phyloP scores from a whole-genome alignment of 179 eudicot genomes.

The Silene vulgaris region DNA sequence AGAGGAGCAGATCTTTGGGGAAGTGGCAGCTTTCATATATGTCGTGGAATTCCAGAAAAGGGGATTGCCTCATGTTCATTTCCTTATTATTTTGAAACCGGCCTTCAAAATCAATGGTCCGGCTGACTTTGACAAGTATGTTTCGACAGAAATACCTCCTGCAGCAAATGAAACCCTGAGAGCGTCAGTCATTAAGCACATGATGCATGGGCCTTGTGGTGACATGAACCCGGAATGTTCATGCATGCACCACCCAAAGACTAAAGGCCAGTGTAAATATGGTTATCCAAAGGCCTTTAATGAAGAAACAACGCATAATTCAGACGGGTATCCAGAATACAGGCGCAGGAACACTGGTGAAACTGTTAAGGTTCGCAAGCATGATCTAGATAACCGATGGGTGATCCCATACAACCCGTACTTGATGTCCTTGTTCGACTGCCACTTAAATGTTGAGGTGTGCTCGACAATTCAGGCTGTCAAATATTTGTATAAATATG shows the following conservation, averaged over 20 bases:
- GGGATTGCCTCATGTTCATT: background rate
- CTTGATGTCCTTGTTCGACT: background rate
- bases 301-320: too few species aligned
- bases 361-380: too few species aligned
- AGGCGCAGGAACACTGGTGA: too few species aligned
- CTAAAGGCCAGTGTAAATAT: background rate
- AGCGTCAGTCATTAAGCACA: background rate
- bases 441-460: background rate
- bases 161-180: background rate
- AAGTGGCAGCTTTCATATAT: background rate
- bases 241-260: too few species aligned
- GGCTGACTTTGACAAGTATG: background rate
- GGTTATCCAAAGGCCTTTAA: too few species aligned
- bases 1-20: background rate
- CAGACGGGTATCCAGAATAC: too few species aligned
- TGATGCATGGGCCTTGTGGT: too few species aligned
- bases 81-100: background rate
- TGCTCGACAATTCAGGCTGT: too few species aligned
- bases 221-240: too few species aligned
- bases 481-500: background rate
- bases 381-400: background rate
- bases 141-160: slow-evolving; percentile 1
- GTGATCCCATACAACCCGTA: slow-evolving; percentile 8
- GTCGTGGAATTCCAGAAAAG: background rate
- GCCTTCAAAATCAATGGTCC: background rate